Base-by-base conservation (phyloP, 2,329 filamentous ascomycete genomes). In the Aureobasidium sp. region DNA sequence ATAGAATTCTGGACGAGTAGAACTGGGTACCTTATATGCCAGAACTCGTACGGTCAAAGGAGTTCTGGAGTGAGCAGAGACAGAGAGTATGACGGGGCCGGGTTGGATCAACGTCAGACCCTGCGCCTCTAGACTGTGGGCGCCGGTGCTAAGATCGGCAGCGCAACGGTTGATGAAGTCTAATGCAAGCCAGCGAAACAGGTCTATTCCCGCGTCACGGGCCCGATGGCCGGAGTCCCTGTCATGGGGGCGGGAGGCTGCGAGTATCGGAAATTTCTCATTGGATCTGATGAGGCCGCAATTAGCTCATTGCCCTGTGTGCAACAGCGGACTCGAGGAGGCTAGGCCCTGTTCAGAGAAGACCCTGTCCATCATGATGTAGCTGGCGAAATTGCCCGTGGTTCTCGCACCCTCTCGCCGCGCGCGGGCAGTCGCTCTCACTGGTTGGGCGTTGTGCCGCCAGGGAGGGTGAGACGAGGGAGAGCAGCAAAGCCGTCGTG, bases 71-170 rank as follows among this genome's bases (percentile, higher is more conserved):
- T 37, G 36, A 59, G 25, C 37, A 39, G 36, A 51, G 34, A 34
- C 53, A 21, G 34, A 47, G 27, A 29, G 53, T 44, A 53, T 54
- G 55, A 61, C 49, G 51, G 25, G n/a, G 44, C 47, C 34, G 34
- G 48, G 39, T 47, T 51, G 48, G 48, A 60, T 61, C 63, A 60
- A 63, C 63, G 61, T 57, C 47, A 58, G 63, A 64, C 63, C 63
- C 63, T 64, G 63, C 39, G 51, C 58, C 61, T 53, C 36, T 34
- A 45, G 51, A 61, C 27, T 32, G 25, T 27, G 21, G 29, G 29
- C 37, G 29, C 37, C 32, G 21, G 25, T 21, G 39, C 58, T 61
- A 61, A 61, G 58, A 47, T 61, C 37, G 48, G 41, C 58, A 60
- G 16, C 48, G 29, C 54, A 42, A 59, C 36, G 54, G 30, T 16